Percentiles rank a stretch among this genome's conserved stretches.
phyloP scores from a whole-genome alignment of 495 filamentous ascomycete genomes.

The Apiosordaria backusii region DNA sequence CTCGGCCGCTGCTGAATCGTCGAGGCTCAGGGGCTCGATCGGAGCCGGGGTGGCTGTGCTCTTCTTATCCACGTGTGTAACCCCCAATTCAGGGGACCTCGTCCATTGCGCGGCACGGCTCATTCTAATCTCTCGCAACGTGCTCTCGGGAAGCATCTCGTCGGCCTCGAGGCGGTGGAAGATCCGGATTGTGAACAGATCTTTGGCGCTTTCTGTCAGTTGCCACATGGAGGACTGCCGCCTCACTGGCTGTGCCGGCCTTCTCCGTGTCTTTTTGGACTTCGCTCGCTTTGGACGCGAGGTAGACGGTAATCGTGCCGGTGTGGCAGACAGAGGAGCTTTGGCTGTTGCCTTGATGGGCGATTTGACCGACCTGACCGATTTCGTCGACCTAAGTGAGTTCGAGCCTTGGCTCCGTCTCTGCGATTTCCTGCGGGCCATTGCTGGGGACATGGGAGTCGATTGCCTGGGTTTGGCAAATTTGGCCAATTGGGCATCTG shows the following conservation, averaged over 20 bases:
- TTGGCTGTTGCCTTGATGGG: slow-evolving; percentile 25
- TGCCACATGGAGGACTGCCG: slow-evolving; percentile 42
- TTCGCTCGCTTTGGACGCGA: slow-evolving; percentile 39
- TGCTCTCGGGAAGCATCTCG: slow-evolving; percentile 49
- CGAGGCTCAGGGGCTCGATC: slow-evolving; percentile 37
- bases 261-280: slow-evolving; percentile 37
- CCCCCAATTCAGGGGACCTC: slow-evolving; percentile 17
- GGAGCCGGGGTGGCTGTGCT: slow-evolving; percentile 25
- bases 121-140: slow-evolving; percentile 39
- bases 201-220: slow-evolving; percentile 46
- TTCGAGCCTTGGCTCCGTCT: slow-evolving; percentile 25
- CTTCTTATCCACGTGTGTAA: slow-evolving; percentile 16
- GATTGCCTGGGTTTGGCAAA: slow-evolving; percentile 10
- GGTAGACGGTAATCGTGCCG: slow-evolving; percentile 24
- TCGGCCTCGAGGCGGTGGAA: slow-evolving; percentile 49
- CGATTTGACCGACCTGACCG: slow-evolving; percentile 21
- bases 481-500: slow-evolving; percentile 18
- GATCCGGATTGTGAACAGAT: slow-evolving; percentile 42
- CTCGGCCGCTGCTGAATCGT: slow-evolving; percentile 31
- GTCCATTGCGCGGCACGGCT: slow-evolving; percentile 29
- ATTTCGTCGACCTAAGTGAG: slow-evolving; percentile 9
- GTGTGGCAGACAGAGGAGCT: slow-evolving; percentile 19
- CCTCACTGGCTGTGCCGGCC: slow-evolving; percentile 28
- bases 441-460: slow-evolving; percentile 9
- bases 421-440: slow-evolving; percentile 28